Conservation (phyloP, 495 filamentous ascomycete species). For the Hyaloscypha hepaticicola region DNA sequence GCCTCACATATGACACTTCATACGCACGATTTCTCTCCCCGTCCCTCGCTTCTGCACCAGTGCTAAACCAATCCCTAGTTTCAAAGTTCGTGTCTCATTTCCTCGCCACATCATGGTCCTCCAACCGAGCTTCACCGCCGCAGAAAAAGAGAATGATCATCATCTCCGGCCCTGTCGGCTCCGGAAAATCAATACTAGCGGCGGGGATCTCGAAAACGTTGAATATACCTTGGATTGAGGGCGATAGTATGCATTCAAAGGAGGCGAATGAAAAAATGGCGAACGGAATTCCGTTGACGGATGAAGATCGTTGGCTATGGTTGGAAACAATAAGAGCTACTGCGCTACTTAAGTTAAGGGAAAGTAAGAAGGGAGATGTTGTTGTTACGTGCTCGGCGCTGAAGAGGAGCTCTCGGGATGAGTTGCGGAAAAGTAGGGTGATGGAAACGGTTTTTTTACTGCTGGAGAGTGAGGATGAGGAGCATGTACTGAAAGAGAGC, state of each 20-base stretch:
- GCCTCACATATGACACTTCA: constrained; percentile 30
- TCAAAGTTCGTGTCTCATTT: constrained; percentile 11
- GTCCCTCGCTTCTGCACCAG: constrained; percentile 3
- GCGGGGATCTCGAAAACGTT: constrained; percentile 67
- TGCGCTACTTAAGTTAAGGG: constrained; percentile 61
- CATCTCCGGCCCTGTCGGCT: constrained; percentile 90
- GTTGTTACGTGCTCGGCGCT: constrained; percentile 94
- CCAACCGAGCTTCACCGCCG: no score
- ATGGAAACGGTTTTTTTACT: constrained; percentile 63
- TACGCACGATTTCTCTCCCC: constrained; percentile 6
- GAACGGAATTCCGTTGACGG: constrained; percentile 77
- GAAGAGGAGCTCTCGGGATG: constrained; percentile 93
- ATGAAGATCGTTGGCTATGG: constrained; percentile 96
- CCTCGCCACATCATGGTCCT: constrained; percentile 6
- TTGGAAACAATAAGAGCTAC: constrained; percentile 80
- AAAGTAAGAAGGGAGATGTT: constrained; percentile 57
- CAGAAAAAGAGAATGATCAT: constrained; percentile 41
- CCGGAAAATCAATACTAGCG: constrained; percentile 90
- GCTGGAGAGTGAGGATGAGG: constrained; percentile 63
- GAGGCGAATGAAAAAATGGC: constrained; percentile 90
- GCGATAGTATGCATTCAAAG: constrained; percentile 85
- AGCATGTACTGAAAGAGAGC: constrained; percentile 68
- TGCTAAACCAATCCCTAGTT: constrained; percentile 7
- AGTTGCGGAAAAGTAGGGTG: constrained; percentile 64
- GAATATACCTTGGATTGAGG: constrained; percentile 79